phyloP scores from a whole-genome alignment of 805 yeast species.

The Yueomyces sinensis region DNA sequence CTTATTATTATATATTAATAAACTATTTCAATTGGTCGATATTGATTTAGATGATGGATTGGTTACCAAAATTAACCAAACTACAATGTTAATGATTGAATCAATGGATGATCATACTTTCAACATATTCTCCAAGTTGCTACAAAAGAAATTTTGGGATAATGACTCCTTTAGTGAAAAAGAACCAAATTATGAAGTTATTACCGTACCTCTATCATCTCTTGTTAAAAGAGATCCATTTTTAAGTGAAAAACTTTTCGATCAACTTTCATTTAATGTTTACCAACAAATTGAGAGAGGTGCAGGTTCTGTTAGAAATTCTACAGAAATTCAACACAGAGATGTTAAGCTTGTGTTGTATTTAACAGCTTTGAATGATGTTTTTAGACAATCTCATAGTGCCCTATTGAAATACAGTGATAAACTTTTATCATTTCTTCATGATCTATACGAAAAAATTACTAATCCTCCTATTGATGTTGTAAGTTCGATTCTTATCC shows the following conservation, averaged over 20 bases:
- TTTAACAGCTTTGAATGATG: conserved; percentile 54
- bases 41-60: conserved; percentile 27
- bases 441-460: conserved; percentile 17
- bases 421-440: conserved; percentile 30
- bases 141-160: conserved; percentile 30
- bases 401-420: conserved; percentile 30
- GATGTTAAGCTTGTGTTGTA: conserved; percentile 69
- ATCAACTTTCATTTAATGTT: conserved; percentile 30
- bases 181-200: conserved; percentile 46
- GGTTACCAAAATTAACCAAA: conserved; percentile 28
- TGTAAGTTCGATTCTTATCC: conserved; percentile 47
- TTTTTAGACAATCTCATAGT: conserved; percentile 53
- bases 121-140: conserved; percentile 27
- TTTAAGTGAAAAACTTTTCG: conserved; percentile 15
- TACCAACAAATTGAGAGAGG: conserved; percentile 58
- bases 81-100: conserved; percentile 39
- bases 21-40: conserved; percentile 53
- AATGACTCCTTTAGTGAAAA: conserved; percentile 45
- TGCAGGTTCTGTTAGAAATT: conserved; percentile 65
- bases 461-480: conserved; percentile 45
- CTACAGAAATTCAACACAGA: conserved; percentile 55
- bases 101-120: conserved; percentile 48
- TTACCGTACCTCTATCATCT: conserved; percentile 62
- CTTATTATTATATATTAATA: conserved; percentile 39
- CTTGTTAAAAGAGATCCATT: conserved; percentile 44